These are phyloP conservation scores for Leccinum brunneo-olivaceum DNA, from an alignment of 1,284 basidiomycete genomes.

Conservation along the genomic window DNA sequence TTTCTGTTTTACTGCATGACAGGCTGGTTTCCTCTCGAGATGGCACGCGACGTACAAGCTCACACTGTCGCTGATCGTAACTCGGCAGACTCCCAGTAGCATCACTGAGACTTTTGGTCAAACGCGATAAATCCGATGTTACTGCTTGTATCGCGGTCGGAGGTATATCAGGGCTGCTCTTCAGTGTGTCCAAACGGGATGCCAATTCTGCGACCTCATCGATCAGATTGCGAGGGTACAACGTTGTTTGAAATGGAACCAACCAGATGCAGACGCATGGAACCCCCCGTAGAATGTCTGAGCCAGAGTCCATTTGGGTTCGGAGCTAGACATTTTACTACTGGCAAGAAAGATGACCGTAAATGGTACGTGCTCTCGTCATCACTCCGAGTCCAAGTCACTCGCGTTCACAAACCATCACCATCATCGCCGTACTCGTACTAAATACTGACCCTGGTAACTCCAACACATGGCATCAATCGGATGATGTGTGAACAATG, in stretches of 20 bases:
- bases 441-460: too few species aligned
- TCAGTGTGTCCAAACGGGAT: conserved; percentile 20
- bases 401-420: too few species aligned
- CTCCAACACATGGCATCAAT: too few species aligned
- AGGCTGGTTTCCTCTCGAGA: background rate
- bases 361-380: too few species aligned
- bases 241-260: background rate
- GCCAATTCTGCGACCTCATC: conserved; percentile 19
- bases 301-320: conserved; percentile 26
- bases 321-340: conserved; percentile 14
- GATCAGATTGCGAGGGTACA: conserved; percentile 11
- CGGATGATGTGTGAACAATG: too few species aligned
- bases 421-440: too few species aligned
- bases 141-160: conserved; percentile 33
- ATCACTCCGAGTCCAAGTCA: too few species aligned
- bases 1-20: conserved; percentile 39
- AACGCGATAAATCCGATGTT: conserved; percentile 40
- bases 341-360: background rate
- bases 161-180: conserved; percentile 4
- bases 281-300: conserved; percentile 25
- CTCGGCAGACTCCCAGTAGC: conserved; percentile 57
- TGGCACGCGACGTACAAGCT: conserved; percentile 43
- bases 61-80: conserved; percentile 70
- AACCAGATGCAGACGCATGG: conserved; percentile 21
- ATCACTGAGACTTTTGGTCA: conserved; percentile 55